Base-by-base conservation (phyloP, 306 rosid species). In the Datisca glomerata region DNA sequence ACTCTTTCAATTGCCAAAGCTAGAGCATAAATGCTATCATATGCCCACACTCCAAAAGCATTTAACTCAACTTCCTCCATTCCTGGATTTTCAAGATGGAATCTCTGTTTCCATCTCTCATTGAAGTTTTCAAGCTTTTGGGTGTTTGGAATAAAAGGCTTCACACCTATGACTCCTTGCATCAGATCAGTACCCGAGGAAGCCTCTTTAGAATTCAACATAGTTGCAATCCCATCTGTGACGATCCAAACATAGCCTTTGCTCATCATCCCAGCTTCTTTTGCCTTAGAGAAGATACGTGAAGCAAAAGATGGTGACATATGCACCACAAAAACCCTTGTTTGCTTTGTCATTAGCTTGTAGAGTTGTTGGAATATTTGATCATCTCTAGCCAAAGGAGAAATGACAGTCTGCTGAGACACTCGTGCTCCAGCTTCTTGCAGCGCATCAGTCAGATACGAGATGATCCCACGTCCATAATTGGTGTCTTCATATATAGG, bases 131-230 rank as follows among this genome's bases (percentile, higher is more conserved):
- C 2, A n/a, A 72, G 53, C 16, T n/a, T 5, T 41, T 22, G 3
- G 0, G 65, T 44, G 3, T 1, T 3, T 1, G 50, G 51, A 21
- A 67, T 12, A 15, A 17, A 12, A 0, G 75, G 68, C 56, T 53
- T 64, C 15, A 72, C 37, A 20, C 80, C 75, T 18, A 63, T n/a
- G 0, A 67, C 58, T 14, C 80, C 75, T 55, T 67, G 69, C 80
- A 63, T 67, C 4, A 53, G 51, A 9, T 55, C 56, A 42, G 55
- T 18, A 14, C 21, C 35, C 5, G 45, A 3, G 32, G 55, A 25
- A 15, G 3, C 49, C 27, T 10, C 21, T 12, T 2, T 8, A 1
- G 65, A 57, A 58, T 54, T 8, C 3, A 62, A 4, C 34, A 44
- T n/a, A 27, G 41, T 6, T 5, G 74, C 58, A 23, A 72, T 11